phyloP scores from a whole-genome alignment of 2,329 filamentous ascomycete species.

The Alternaria longipes region DNA sequence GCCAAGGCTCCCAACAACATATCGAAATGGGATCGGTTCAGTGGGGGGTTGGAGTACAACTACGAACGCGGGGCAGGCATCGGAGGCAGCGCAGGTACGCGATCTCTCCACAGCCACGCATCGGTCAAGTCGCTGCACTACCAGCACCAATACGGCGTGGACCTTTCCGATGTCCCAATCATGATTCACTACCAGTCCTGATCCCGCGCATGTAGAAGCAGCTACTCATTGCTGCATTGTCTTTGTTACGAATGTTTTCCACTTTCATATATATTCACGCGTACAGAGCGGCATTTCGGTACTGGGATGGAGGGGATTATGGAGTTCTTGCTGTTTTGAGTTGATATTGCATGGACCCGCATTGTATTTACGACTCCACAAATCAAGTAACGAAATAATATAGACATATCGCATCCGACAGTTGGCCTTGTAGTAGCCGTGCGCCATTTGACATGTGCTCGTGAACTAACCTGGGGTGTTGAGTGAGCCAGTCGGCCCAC shows the following conservation, averaged over 20 bases:
- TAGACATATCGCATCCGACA: background rate
- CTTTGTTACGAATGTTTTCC: constrained; percentile 10
- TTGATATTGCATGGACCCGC: constrained; percentile 19
- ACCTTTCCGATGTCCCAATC: constrained; percentile 46
- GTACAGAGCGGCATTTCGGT: constrained; percentile 19
- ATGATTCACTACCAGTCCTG: constrained; percentile 42
- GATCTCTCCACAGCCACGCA: constrained; percentile 41
- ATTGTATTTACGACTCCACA: constrained; percentile 7
- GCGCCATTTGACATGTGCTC: background rate
- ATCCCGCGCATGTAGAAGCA: constrained; percentile 27
- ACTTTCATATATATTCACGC: constrained; percentile 18
- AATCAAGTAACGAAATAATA: constrained; percentile 21
- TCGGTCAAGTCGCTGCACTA: constrained; percentile 44
- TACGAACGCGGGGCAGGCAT: constrained; percentile 48
- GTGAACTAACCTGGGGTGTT: background rate
- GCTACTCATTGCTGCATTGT: constrained; percentile 9
- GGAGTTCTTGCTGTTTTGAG: constrained; percentile 23
- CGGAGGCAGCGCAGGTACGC: constrained; percentile 50
- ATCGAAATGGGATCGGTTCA: constrained; percentile 43
- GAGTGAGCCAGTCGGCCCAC: background rate
- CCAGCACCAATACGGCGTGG: constrained; percentile 42
- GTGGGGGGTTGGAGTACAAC: constrained; percentile 48
- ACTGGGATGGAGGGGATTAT: constrained; percentile 6
- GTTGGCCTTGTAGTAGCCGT: constrained; percentile 1
- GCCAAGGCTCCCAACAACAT: constrained; percentile 3